Evolutionary conservation across 768 basidiomycete genomes (phyloP), one percentile per base, ranked within the genome.

Genomic region (Cystobasidium onofrii): DNA sequence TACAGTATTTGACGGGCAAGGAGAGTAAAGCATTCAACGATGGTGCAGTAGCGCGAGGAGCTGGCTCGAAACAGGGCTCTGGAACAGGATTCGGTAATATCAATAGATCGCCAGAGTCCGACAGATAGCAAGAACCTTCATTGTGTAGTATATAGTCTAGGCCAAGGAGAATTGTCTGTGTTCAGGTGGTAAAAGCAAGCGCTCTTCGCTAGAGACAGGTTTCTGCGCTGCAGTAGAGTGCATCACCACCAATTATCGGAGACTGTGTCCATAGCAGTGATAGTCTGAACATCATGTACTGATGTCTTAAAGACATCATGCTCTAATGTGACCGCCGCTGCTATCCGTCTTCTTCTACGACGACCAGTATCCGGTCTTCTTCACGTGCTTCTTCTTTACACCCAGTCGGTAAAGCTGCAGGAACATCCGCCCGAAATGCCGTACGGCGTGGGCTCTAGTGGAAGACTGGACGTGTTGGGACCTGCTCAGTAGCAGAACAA

Each of bases 1-100:
- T 46, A 18, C 39, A 69, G 27, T 69, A 69, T 43, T 27, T 69
- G 20, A 52, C 66, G 2, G 63, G 63, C 23, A 64, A 52, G 66
- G 46, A 46, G 20, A 41, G 63, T 41, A 27, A 27, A 29, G 25
- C 36, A 25, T 27, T 20, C 31, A 33, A 33, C 60, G 60, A 39
- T 13, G 60, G 17, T 13, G 60, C 13, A 12, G 36, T 3, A 10
- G 60, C n/a, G 23, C 31, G 60, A 12, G 60, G 60, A 27, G 36
- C 31, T n/a, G 36, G 60, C 9, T 61, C 31, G 25, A 33, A 18
- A 9, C 60, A 61, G 60, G 60, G 36, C 15, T 4, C 36, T 25
- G 25, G 13, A 12, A 33, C 60, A 18, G 60, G 60, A 4, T 61
- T 33, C 25, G 60, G 60, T 4, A 61, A 23, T 15, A 61, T 33